Evolutionary conservation across 2,329 filamentous ascomycete species (phyloP).

Genomic region (Diplodia sapinea): DNA sequence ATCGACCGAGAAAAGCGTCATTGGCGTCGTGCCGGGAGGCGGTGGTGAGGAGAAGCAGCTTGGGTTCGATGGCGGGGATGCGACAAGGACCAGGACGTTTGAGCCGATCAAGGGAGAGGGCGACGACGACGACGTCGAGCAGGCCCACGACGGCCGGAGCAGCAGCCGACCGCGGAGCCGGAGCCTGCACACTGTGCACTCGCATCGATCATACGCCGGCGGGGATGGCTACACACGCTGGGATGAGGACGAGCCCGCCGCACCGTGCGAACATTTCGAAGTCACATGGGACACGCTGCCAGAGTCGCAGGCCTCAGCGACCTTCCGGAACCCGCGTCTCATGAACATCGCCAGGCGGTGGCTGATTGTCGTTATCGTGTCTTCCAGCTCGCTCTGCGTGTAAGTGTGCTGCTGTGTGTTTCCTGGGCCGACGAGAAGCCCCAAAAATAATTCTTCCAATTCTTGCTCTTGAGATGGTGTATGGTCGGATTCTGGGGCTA

Average conservation of each 20-base stretch:
- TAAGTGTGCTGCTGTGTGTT: conserved; percentile 56
- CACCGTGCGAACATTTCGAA: conserved; percentile 60
- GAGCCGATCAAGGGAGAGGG: conserved; percentile 27
- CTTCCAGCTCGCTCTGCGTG: conserved; percentile 79
- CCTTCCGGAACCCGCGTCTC: conserved; percentile 69
- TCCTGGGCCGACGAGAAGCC: conserved; percentile 12
- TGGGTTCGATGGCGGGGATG: conserved; percentile 7
- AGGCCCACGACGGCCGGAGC: no score
- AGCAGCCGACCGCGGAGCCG: conserved; percentile 17
- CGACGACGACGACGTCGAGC: background rate
- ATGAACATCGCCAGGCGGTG: conserved; percentile 73
- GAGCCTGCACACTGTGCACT: conserved; percentile 27
- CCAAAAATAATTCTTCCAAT: conserved; percentile 29
- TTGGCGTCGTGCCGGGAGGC: background rate
- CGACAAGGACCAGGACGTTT: conserved; percentile 29
- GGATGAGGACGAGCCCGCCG: conserved; percentile 38
- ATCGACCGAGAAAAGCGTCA: conserved; percentile 17
- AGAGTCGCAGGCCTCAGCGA: conserved; percentile 59
- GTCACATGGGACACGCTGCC: conserved; percentile 77
- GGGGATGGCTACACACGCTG: conserved; percentile 48
- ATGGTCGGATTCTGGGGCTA: conserved; percentile 23
- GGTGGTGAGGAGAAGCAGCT: conserved; percentile 25
- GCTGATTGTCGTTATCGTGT: conserved; percentile 77
- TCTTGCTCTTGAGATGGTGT: background rate
- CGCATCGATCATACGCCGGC: conserved; percentile 42